Evolutionary conservation across 805 yeast species (phyloP), one percentile per base, ranked within the genome.

Genomic region (Candida oleophila): DNA sequence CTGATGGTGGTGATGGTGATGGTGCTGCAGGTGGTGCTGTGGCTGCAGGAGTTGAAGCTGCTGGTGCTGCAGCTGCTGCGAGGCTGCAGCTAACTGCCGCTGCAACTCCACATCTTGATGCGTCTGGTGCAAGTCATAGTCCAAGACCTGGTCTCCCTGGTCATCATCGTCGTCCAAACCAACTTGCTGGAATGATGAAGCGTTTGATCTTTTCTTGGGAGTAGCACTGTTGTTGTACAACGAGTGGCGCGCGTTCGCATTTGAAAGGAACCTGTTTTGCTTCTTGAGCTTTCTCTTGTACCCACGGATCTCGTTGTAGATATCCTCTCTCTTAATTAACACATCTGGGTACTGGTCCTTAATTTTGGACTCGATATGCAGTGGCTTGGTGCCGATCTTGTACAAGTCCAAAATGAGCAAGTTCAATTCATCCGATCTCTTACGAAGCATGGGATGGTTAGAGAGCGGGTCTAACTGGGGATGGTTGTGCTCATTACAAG

Each of bases 401-500:
- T 78, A 78, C 48, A 78, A 63, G 51, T 77, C 81, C 53, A 76
- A 67, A 48, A 78, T 78, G 42, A 78, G 65, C 49, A 70, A 61
- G 56, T 78, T 78, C 51, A 78, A 73, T 58, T 77, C 79, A 51
- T 73, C 77, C 5, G 78, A 70, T 40, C 83, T 60, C 59, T 78
- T 78, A 50, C 83, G 67, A 49, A 78, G 65, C 81, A 78, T 77
- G 15, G 83, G 83, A 57, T 78, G 80, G 57, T 74, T 77, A 15
- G 74, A 67, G 46, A 78, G 65, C 5, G 83, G 83, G 53, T 77
- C 81, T 50, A 78, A 67, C 55, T 77, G 80, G 19, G 82, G 81
- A 57, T 79, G 83, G 56, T 79, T 79, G 61, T 79, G 83, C 55
- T 77, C 80, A 59, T 77, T 77, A 52, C 81, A 75, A 9, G 80